phyloP scores from a whole-genome alignment of 202 grass and related monocot species.

The Bolboschoenoplectus hybrid region DNA sequence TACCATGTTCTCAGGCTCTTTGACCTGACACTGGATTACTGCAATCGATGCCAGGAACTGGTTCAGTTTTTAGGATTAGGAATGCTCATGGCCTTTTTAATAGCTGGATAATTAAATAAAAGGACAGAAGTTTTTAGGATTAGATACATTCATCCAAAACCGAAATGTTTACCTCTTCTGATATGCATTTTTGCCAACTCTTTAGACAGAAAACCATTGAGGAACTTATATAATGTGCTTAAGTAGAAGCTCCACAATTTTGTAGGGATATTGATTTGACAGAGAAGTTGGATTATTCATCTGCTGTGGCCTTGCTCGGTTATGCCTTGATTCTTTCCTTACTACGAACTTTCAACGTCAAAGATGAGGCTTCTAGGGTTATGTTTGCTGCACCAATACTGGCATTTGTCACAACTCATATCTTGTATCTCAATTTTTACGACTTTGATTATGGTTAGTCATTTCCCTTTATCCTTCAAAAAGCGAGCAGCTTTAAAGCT shows the following conservation, averaged over 20 bases:
- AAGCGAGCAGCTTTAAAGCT: background rate
- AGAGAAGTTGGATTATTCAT: conserved; percentile 94
- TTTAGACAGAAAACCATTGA: background rate
- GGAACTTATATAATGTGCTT: background rate
- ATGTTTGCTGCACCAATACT: conserved; percentile 93
- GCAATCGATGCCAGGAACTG: background rate
- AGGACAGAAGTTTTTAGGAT: background rate
- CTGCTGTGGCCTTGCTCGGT: conserved; percentile 80
- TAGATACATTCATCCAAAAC: background rate
- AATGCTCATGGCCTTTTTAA: background rate
- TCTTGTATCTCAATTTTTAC: conserved; percentile 97
- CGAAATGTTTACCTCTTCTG: too few relatives aligned
- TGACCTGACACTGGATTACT: background rate
- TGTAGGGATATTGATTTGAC: conserved; percentile 87
- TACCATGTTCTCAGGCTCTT: background rate
- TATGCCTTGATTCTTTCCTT: conserved; percentile 81
- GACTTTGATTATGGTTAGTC: conserved; percentile 79
- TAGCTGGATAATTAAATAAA: background rate
- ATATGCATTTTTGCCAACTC: background rate
- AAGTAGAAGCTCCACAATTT: conserved; percentile 20
- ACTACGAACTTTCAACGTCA: conserved; percentile 82
- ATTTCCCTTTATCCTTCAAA: conserved; percentile 37
- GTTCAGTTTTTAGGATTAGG: background rate
- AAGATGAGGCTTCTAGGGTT: conserved; percentile 91
- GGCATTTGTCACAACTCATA: conserved; percentile 95